Evolutionary conservation across 257 asterid genomes (phyloP), one percentile per base, ranked within the genome.

Genomic region (Jasminum sambac): DNA sequence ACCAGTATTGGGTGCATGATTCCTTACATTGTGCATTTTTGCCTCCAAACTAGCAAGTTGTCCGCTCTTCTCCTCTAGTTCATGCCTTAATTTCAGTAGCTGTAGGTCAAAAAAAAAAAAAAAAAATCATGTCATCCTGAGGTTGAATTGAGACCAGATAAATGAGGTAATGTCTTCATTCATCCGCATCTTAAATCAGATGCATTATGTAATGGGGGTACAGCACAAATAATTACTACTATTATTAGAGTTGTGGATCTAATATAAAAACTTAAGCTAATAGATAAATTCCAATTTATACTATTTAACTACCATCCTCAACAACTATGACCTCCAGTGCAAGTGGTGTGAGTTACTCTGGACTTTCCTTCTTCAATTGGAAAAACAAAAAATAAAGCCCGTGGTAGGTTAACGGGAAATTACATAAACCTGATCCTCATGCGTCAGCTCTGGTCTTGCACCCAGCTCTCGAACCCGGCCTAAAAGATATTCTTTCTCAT

Each of bases 401-500:
- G 62, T 44, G 68, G 13, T 30, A 4, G 36, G 36, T 61, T 67
- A 65, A 70, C 16, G 70, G 67, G 63, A 44, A 44, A 34, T 37
- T 34, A 71, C 17, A 13, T 72, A 71, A 75, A 87, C 90, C 90
- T 81, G 81, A 74, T 74, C 72, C 58, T 85, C 84, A 64, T 78
- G 81, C 14, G 61, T 46, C 4, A 52, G 69, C 61, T 66, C 52
- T 68, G 81, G 69, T 68, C 71, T 44, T 44, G 64, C 39, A 67
- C 80, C 89, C 68, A 79, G 69, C 70, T 80, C 86, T 67, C 73
- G 76, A 43, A 76, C 79, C 72, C 74, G 77, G 42, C 73, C 64
- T 66, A 82, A 70, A 68, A 83, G 75, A 72, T 71, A 64, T 68
- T 77, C 86, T 77, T 78, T 83, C 76, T 82, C 93, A 72, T 84